A percentile compares a stretch with the other conserved stretches of the same genome.
phyloP scores from a whole-genome alignment of 208 protist species.

The Wallacemonas sp. region DNA sequence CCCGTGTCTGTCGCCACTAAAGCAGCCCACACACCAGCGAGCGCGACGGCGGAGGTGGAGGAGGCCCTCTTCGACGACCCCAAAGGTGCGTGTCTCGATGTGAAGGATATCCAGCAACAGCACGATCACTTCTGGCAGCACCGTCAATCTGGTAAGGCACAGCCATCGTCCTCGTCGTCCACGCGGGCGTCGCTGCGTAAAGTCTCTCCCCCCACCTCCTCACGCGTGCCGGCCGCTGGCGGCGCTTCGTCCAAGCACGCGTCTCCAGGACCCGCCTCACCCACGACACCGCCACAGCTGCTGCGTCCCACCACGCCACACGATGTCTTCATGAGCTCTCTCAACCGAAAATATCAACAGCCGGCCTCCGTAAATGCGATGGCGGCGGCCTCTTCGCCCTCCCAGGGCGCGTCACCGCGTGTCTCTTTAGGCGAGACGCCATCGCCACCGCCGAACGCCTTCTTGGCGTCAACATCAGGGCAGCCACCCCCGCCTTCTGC shows the following conservation, averaged over 20 bases:
- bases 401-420: not conserved
- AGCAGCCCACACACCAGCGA: no score
- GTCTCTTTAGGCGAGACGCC: not conserved
- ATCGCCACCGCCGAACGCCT: not conserved
- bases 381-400: not conserved
- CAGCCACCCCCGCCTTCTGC: slow-evolving; percentile 8
- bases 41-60: no score
- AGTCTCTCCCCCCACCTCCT: no score
- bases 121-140: slow-evolving; percentile 4
- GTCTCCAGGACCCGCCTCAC: no score
- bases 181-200: not conserved
- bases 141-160: no score
- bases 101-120: slow-evolving; percentile 4
- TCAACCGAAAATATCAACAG: not conserved
- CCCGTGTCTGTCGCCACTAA: no score
- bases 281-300: not conserved
- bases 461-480: not conserved
- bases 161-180: not conserved
- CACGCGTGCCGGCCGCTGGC: no score
- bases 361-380: slow-evolving; percentile 2
- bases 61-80: slow-evolving; percentile 8
- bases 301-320: not conserved
- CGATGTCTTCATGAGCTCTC: not conserved
- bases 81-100: not conserved
- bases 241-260: no score